phyloP scores from a whole-genome alignment of 768 basidiomycete species.

The Gloeopeniophorella convolvens region DNA sequence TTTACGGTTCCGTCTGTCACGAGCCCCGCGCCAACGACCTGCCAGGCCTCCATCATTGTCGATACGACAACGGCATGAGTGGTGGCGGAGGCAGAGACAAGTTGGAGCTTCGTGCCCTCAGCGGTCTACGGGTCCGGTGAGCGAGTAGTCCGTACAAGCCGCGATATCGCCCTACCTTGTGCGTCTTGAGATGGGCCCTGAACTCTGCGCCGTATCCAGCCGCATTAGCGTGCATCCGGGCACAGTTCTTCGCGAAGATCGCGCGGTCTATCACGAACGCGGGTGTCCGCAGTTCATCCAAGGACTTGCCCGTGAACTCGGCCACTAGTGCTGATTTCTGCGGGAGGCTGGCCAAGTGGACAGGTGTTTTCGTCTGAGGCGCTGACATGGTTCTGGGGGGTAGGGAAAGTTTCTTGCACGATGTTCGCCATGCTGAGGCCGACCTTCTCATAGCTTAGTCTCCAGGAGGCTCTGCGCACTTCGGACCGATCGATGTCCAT shows the following conservation, averaged over 20 bases:
- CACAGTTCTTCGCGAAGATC: constrained; percentile 68
- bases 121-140: constrained; percentile 40
- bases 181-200: constrained; percentile 80
- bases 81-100: constrained; percentile 45
- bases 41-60: constrained; percentile 80
- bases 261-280: constrained; percentile 72
- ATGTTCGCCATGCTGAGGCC: neutral
- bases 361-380: constrained; percentile 44
- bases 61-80: constrained; percentile 68
- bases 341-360: constrained; percentile 34
- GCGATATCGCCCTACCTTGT: constrained; percentile 44
- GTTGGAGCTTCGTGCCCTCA: constrained; percentile 69
- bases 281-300: constrained; percentile 63
- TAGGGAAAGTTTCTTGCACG: neutral
- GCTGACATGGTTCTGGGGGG: constrained; percentile 15
- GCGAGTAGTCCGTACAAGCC: neutral
- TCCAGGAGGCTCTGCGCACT: neutral
- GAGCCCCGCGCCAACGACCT: constrained; percentile 58
- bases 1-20: constrained; percentile 67
- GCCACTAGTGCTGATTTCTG: constrained; percentile 43
- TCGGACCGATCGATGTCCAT: constrained; percentile 1
- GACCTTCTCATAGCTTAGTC: neutral
- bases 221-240: constrained; percentile 61
- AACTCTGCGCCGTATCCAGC: constrained; percentile 63
- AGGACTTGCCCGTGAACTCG: constrained; percentile 50